Evolutionary conservation across 2,329 filamentous ascomycete species (phyloP).

Genomic region (Fusarium papillatum): DNA sequence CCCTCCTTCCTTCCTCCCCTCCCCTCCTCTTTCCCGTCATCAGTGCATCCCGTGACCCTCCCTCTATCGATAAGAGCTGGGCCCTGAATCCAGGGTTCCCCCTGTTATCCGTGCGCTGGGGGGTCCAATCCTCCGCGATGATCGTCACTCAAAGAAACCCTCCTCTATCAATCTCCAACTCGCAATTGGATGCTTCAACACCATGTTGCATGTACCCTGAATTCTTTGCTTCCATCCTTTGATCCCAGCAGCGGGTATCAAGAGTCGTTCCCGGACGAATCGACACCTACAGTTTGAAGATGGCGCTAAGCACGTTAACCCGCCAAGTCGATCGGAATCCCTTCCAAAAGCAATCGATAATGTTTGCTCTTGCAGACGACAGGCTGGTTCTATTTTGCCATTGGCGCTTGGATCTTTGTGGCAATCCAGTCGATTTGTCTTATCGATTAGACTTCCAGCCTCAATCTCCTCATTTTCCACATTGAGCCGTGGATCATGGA

Average conservation of each 20-base stretch:
- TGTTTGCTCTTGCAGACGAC: constrained; percentile 7
- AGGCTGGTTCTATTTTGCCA: constrained; percentile 11
- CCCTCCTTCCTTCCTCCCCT: no score
- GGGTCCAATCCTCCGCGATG: constrained; percentile 7
- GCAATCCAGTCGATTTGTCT: constrained; percentile 24
- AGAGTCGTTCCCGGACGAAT: constrained; percentile 3
- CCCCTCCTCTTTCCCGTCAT: constrained; percentile 34
- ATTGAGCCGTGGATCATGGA: constrained; percentile 6
- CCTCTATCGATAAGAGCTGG: constrained; percentile 35
- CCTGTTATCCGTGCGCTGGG: constrained; percentile 10
- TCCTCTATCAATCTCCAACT: constrained; percentile 4
- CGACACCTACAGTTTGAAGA: neutral
- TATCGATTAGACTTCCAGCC: constrained; percentile 33
- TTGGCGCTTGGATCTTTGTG: constrained; percentile 21
- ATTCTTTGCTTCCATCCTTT: neutral
- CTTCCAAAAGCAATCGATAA: constrained; percentile 16
- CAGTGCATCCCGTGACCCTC: constrained; percentile 34
- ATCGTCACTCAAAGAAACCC: constrained; percentile 22
- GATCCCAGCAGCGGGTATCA: constrained; percentile 10
- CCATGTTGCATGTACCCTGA: constrained; percentile 11
- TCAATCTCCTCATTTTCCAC: constrained; percentile 22
- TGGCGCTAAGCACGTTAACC: constrained; percentile 5
- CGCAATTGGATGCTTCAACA: constrained; percentile 3
- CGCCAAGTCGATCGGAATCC: constrained; percentile 9
- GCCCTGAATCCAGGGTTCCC: constrained; percentile 23